Evolutionary conservation across 345 rosid genomes (phyloP), one percentile per base, ranked within the genome.

Genomic region (Citrus australasica): DNA sequence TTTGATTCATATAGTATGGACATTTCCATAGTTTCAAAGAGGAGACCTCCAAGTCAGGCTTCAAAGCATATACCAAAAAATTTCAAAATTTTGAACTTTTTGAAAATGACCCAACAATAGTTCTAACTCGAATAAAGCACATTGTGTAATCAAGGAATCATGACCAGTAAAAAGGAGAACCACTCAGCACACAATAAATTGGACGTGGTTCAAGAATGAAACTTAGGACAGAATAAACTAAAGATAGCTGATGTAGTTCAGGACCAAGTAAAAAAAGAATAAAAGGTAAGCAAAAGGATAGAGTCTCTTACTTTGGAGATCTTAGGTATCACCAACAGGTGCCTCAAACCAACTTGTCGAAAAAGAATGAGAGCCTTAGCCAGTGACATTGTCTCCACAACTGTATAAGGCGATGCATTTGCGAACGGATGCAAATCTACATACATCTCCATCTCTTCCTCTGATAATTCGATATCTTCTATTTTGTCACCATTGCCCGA

Each of bases 331-430:
- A 96, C 95, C 38, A 95, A 83, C 51, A 92, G 86, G 85, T 95
- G 99, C 84, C 99, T 87, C 80, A 92, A 79, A 64, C 98, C 97
- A 85, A 92, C 90, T 79, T 91, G 89, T 40, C 97, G 92, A 83
- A 95, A 96, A 81, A 96, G 98, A 56, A 82, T 25, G 27, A 88
- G 91, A 67, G 98, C 97, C 84, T 96, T 93, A 7, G 97, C 97
- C 3, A 96, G 90, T 9, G 99, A 96, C 98, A 93, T 93, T 0
- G 98, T 87, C 85, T 96, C 99, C 79, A 93, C 93, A 66, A 96
- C 99, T 13, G 95, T 93, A 67, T 92, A 92, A 33, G 98, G 99
- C 1, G 97, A 96, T 74, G 98, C 90, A 80, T 93, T 92, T 67
- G 97, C 87, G 78, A 96, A 96, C 8, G 98, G 97, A 82, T 85